These are phyloP conservation scores for Scorias spongiosa DNA, from an alignment of 2,329 filamentous ascomycete species.

Conservation along the genomic window DNA sequence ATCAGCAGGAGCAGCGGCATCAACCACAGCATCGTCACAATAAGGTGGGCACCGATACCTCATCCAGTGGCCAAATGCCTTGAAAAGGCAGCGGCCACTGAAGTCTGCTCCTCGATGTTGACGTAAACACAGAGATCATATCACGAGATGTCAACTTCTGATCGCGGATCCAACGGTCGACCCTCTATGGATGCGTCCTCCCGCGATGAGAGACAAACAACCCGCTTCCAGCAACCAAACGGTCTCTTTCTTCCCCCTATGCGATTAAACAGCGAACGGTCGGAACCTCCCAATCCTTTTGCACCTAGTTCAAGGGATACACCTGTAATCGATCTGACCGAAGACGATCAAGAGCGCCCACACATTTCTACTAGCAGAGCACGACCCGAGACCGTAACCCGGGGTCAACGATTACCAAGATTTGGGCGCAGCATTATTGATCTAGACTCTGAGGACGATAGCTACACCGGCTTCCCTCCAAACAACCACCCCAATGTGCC, in stretches of 20 bases:
- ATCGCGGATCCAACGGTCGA: not conserved
- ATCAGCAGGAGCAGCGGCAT: not conserved
- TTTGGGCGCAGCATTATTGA: conserved; percentile 30
- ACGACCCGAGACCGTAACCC: conserved; percentile 2
- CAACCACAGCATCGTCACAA: not conserved
- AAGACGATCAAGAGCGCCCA: not conserved
- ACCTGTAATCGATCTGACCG: not conserved
- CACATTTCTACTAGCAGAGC: not conserved
- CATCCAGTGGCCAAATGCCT: no score
- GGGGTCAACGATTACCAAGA: conserved; percentile 24
- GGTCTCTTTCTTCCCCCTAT: not conserved
- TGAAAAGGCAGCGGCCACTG: no score
- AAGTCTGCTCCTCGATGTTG: no score
- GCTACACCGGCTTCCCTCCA: not conserved
- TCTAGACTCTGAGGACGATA: conserved; percentile 7
- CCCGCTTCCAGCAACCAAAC: not conserved
- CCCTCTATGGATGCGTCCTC: not conserved
- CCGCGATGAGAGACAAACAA: not conserved
- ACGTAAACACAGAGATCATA: not conserved
- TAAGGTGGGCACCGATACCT: no score
- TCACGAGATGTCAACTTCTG: not conserved
- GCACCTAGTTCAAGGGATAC: not conserved
- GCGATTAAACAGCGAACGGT: not conserved
- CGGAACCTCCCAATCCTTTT: no score
- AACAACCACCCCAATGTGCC: not conserved